Conservation (phyloP, 2,329 filamentous ascomycete species). For the Fusarium praegraminearum region DNA sequence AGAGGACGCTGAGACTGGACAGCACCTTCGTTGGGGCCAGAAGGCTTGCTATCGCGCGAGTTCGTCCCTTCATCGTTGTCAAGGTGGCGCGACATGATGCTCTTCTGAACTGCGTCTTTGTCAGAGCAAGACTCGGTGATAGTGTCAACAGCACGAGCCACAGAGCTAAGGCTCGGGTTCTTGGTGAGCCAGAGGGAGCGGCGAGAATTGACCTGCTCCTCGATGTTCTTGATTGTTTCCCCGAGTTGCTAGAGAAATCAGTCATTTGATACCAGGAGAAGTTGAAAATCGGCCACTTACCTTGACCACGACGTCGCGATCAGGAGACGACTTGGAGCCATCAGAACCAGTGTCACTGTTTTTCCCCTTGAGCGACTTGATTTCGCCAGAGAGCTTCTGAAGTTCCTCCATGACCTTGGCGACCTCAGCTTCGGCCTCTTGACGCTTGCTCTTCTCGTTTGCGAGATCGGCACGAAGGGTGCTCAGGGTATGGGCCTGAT, state of each 20-base stretch:
- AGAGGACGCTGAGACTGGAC: conserved; percentile 38
- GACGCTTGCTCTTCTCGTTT: conserved; percentile 50
- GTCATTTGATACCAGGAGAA: background rate
- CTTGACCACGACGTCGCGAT: conserved; percentile 49
- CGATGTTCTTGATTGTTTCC: conserved; percentile 51
- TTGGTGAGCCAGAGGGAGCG: conserved; percentile 54
- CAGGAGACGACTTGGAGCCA: conserved; percentile 35
- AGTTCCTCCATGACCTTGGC: conserved; percentile 47
- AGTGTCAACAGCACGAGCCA: conserved; percentile 51
- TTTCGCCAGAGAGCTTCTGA: conserved; percentile 46
- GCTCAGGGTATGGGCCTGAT: conserved; percentile 51
- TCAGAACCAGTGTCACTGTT: conserved; percentile 30
- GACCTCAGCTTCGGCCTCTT: conserved; percentile 46
- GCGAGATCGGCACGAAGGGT: conserved; percentile 50
- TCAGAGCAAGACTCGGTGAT: conserved; percentile 48
- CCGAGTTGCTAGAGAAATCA: conserved; percentile 48
- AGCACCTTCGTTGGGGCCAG: conserved; percentile 29
- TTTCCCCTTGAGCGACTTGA: conserved; percentile 49
- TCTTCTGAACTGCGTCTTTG: conserved; percentile 45
- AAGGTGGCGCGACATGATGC: conserved; percentile 47
- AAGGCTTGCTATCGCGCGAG: conserved; percentile 34
- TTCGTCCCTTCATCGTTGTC: conserved; percentile 21
- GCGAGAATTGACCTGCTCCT: conserved; percentile 54
- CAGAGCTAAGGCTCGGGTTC: conserved; percentile 49
- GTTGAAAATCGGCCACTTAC: conserved; percentile 31